Conservation (phyloP, 2,329 filamentous ascomycete genomes). For the Penicillium thymicola region DNA sequence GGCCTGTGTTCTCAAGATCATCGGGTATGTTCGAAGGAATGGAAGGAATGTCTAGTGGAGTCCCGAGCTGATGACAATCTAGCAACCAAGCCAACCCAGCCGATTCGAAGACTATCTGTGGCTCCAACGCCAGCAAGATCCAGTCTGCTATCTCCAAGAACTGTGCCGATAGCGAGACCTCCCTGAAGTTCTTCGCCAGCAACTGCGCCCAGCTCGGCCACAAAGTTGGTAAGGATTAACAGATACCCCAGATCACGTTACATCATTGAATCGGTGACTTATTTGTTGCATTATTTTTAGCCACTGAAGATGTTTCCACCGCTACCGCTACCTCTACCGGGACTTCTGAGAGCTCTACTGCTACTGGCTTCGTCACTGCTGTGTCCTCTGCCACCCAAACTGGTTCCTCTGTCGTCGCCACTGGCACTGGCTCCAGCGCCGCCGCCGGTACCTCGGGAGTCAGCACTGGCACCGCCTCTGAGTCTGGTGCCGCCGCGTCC, state of each 20-base stretch:
- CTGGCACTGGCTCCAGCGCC: constrained; percentile 16
- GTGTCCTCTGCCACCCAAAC: constrained; percentile 13
- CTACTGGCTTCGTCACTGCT: constrained; percentile 23
- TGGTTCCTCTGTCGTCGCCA: constrained; percentile 19
- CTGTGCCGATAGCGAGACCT: constrained; percentile 35
- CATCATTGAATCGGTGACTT: constrained; percentile 1
- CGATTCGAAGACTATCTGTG: constrained; percentile 41
- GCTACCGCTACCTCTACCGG: constrained; percentile 27
- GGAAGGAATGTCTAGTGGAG: not conserved
- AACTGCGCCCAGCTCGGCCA: constrained; percentile 41
- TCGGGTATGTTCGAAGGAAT: constrained; percentile 43
- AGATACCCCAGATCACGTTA: not conserved
- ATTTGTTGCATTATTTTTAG: constrained; percentile 10
- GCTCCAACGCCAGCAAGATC: constrained; percentile 33
- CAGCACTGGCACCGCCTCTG: constrained; percentile 12
- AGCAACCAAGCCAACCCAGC: constrained; percentile 38
- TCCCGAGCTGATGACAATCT: constrained; percentile 20
- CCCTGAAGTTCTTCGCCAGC: constrained; percentile 39
- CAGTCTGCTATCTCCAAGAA: constrained; percentile 35
- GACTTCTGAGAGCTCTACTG: constrained; percentile 22
- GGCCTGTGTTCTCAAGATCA: constrained; percentile 50
- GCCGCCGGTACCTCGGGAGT: not conserved
- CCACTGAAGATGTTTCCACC: constrained; percentile 19
- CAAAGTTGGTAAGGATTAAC: constrained; percentile 38
- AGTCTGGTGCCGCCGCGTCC: constrained; percentile 13